These are phyloP conservation scores for Colletotrichum gloeosporioides DNA, from an alignment of 2,329 filamentous ascomycete genomes.

Conservation along the genomic window DNA sequence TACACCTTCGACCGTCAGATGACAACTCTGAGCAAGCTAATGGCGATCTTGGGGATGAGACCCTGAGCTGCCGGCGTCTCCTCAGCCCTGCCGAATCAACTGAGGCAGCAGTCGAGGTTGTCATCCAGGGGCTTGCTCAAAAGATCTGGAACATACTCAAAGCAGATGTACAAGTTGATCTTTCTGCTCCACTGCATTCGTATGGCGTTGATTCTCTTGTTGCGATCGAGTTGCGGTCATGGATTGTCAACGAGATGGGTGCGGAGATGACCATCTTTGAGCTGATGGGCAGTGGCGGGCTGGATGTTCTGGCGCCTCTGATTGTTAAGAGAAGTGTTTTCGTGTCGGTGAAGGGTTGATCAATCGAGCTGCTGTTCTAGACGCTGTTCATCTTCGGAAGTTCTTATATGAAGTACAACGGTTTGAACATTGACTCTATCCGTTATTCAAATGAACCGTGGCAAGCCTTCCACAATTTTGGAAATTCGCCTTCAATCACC, in stretches of 20 bases:
- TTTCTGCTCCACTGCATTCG: not conserved
- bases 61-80: not conserved
- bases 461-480: not conserved
- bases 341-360: not conserved
- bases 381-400: not conserved
- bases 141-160: not conserved
- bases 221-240: not conserved
- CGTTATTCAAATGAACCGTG: not conserved
- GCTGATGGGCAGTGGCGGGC: not conserved
- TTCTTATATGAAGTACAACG: not conserved
- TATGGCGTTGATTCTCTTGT: conserved; percentile 3
- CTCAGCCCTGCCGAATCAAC: not conserved
- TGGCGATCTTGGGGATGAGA: not conserved
- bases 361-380: not conserved
- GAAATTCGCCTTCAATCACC: not conserved
- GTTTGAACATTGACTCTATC: accelerated
- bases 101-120: not conserved
- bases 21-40: not conserved
- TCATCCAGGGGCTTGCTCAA: not conserved
- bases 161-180: not conserved
- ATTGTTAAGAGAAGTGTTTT: not conserved
- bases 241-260: not conserved
- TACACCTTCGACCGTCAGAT: not conserved
- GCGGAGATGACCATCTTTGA: not conserved
- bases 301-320: not conserved